A percentile compares a stretch with the other conserved stretches of the same genome.
Conservation (phyloP, 2,329 filamentous ascomycete genomes). For the Paraphaeosphaeria sporulosa region DNA sequence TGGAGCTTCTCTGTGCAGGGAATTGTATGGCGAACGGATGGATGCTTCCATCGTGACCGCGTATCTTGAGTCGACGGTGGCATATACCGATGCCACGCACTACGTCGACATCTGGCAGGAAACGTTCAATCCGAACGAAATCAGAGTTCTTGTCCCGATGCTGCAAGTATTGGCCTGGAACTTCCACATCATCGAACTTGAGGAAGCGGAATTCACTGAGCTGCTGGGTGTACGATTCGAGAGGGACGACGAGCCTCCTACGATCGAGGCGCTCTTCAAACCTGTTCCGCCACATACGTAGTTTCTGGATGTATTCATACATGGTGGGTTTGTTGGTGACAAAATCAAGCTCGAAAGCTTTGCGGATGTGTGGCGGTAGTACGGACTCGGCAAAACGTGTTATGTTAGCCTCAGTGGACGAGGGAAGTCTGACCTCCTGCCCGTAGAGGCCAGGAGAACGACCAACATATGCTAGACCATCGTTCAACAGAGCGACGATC, state of each 20-base stretch:
- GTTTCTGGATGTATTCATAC: conserved; percentile 97
- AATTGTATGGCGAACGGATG: conserved; percentile 97
- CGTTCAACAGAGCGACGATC: conserved; percentile 96
- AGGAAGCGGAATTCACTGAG: conserved; percentile 96
- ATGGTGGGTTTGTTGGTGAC: conserved; percentile 94
- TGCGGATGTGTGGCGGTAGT: conserved; percentile 90
- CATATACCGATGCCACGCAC: conserved; percentile 90
- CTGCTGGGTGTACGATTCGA: conserved; percentile 88
- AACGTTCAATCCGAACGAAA: conserved; percentile 96
- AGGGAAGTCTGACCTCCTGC: conserved; percentile 87
- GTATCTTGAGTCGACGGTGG: conserved; percentile 91
- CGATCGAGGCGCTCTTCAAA: conserved; percentile 98
- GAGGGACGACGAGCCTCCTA: conserved; percentile 72
- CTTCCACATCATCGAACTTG: conserved; percentile 98
- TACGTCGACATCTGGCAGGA: conserved; percentile 92
- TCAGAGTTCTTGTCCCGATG: conserved; percentile 99
- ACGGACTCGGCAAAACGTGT: conserved; percentile 97
- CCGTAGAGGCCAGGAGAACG: conserved; percentile 87
- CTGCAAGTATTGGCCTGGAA: conserved; percentile 94
- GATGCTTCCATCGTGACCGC: conserved; percentile 96
- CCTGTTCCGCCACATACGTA: conserved; percentile 94
- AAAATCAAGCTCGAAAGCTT: conserved; percentile 97
- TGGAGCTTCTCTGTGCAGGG: conserved; percentile 88
- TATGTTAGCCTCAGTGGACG: conserved; percentile 94
- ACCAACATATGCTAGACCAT: conserved; percentile 90